Conservation (phyloP, 371 early-diverging fungal genomes). For the Haplosporangium sp. region DNA sequence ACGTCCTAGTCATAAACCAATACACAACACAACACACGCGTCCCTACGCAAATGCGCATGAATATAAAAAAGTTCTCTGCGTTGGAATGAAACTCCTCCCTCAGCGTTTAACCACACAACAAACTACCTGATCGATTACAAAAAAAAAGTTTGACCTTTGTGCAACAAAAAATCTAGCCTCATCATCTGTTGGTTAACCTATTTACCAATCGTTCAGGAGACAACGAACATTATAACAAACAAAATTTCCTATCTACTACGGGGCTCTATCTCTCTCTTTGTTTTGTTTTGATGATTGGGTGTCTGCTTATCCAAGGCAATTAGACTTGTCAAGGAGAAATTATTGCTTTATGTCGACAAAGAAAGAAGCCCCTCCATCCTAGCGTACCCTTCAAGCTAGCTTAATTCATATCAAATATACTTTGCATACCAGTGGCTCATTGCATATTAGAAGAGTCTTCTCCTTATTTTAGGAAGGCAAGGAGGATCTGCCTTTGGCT, state of each 20-base stretch:
- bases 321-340: neutral
- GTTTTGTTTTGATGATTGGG: neutral
- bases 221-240: neutral
- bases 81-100: no score
- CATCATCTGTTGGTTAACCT: neutral
- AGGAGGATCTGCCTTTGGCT: constrained; percentile 1
- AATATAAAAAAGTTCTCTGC: no score
- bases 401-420: no score
- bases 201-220: neutral
- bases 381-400: neutral
- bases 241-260: neutral
- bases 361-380: neutral
- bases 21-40: neutral
- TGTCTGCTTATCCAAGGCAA: neutral
- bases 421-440: neutral
- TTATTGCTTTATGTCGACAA: no score
- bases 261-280: neutral
- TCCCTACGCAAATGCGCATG: neutral
- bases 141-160: neutral
- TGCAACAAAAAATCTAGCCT: neutral
- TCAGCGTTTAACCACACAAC: neutral
- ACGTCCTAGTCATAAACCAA: neutral
- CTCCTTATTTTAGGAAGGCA: neutral
- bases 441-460: neutral
- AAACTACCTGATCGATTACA: neutral